Conservation (phyloP, 495 filamentous ascomycete species). For the Hypoxylon cercidicola region DNA sequence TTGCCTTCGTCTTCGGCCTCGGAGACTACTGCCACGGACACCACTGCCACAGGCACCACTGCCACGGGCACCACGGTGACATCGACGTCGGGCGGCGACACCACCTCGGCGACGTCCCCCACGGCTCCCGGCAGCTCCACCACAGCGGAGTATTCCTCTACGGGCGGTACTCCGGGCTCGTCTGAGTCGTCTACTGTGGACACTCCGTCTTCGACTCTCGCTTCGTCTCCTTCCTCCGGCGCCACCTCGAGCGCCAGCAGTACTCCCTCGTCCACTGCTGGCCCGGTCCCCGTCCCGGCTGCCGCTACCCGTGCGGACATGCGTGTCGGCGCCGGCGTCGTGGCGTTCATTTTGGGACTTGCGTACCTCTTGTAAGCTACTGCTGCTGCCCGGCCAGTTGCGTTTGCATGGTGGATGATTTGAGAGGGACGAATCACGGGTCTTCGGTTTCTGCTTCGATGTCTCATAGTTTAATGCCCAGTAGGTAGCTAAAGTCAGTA, state of each 20-base stretch:
- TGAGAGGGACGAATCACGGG: constrained; percentile 1
- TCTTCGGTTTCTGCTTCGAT: background rate
- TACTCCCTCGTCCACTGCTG: background rate
- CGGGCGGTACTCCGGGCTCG: background rate
- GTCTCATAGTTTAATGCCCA: constrained; percentile 16
- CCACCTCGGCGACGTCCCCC: constrained; percentile 8
- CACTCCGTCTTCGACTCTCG: constrained; percentile 5
- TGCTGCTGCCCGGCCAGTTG: too few species aligned
- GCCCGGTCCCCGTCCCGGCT: constrained; percentile 18
- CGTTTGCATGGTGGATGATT: constrained; percentile 12
- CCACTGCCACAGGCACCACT: constrained; percentile 13
- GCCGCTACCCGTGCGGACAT: constrained; percentile 26
- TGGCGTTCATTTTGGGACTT: constrained; percentile 33
- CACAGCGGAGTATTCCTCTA: constrained; percentile 6
- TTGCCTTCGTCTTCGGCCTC: constrained; percentile 11
- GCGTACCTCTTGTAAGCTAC: constrained; percentile 42
- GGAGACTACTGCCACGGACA: too few species aligned
- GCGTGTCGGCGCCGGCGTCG: constrained; percentile 36
- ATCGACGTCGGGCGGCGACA: constrained; percentile 1
- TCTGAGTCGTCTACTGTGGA: constrained; percentile 5
- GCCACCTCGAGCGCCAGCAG: background rate
- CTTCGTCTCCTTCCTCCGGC: too few species aligned
- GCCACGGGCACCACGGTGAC: constrained; percentile 2
- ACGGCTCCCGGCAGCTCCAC: constrained; percentile 9
- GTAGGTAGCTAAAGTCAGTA: background rate